These are phyloP conservation scores for Cylindrodendrum hubeiense DNA, from an alignment of 2,329 filamentous ascomycete genomes.

Conservation along the genomic window DNA sequence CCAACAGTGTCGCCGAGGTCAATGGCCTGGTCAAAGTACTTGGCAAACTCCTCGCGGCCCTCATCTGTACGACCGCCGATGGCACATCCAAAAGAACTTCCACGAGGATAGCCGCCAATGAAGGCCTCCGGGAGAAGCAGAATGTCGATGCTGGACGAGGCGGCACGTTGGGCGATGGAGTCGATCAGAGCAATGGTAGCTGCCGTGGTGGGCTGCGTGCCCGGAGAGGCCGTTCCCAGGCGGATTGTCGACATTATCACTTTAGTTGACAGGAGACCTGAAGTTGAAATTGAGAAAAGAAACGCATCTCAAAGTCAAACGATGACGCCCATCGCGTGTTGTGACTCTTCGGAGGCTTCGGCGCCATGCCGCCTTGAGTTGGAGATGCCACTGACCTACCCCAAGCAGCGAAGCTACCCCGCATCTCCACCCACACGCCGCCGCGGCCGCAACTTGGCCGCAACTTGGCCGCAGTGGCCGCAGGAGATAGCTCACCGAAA, in stretches of 20 bases:
- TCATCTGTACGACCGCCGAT: slow-evolving; percentile 76
- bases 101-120: slow-evolving; percentile 90
- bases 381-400: slow-evolving; percentile 6
- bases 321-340: not conserved
- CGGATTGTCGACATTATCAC: slow-evolving; percentile 54
- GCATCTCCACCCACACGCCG: not conserved
- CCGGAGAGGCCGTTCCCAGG: slow-evolving; percentile 68
- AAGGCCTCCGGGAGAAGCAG: slow-evolving; percentile 94
- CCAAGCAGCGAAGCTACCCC: slow-evolving; percentile 18
- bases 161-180: slow-evolving; percentile 72
- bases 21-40: slow-evolving; percentile 82
- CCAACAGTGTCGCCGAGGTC: slow-evolving; percentile 85
- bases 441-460: not conserved
- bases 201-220: slow-evolving; percentile 60
- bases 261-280: not conserved
- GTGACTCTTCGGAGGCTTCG: not conserved
- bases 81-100: slow-evolving; percentile 79
- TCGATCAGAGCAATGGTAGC: slow-evolving; percentile 77
- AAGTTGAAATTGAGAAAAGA: not conserved
- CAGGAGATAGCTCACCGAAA: too few relatives aligned
- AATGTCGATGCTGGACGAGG: slow-evolving; percentile 68
- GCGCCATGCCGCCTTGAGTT: slow-evolving; percentile 5
- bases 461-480: not conserved
- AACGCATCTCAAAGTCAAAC: not conserved
- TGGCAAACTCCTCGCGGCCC: slow-evolving; percentile 85